These are phyloP conservation scores for Aspergillus sp. DNA, from an alignment of 2,329 filamentous ascomycete genomes.

Conservation along the genomic window DNA sequence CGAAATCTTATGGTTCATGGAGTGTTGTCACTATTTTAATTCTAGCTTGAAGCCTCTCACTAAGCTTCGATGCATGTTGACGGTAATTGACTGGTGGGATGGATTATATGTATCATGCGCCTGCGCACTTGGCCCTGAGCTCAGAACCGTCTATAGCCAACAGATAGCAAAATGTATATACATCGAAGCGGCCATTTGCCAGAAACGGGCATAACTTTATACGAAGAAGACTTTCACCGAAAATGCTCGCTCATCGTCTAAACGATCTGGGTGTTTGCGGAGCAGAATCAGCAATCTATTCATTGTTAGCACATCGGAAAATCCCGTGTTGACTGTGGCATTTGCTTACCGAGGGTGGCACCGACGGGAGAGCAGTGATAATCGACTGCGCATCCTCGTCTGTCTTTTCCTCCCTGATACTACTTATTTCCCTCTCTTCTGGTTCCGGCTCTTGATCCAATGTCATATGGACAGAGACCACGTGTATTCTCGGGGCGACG, in stretches of 20 bases:
- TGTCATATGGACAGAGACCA: slow-evolving; percentile 27
- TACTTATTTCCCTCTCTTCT: slow-evolving; percentile 1
- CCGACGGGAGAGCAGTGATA: slow-evolving; percentile 29
- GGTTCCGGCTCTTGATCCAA: slow-evolving; percentile 19
- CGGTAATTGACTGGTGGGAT: not conserved
- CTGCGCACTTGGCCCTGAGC: not conserved
- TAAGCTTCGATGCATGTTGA: no score
- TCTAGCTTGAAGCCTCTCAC: no score
- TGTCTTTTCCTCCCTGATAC: slow-evolving; percentile 2
- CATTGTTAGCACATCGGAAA: no score
- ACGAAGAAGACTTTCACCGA: no score
- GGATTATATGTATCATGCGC: not conserved
- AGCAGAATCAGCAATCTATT: no score
- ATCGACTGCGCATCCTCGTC: slow-evolving; percentile 17
- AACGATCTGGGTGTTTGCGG: no score
- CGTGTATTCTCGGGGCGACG: slow-evolving; percentile 30
- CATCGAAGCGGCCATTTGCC: not conserved
- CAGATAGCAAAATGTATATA: not conserved
- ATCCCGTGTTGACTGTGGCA: not conserved
- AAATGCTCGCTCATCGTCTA: no score
- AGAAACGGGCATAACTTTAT: no score
- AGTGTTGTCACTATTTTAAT: no score
- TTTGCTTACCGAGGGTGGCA: slow-evolving; percentile 12
- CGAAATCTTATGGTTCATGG: no score
- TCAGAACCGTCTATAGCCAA: not conserved